These are phyloP conservation scores for Tylopilus subfusipes DNA, from an alignment of 768 basidiomycete species.

Conservation along the genomic window DNA sequence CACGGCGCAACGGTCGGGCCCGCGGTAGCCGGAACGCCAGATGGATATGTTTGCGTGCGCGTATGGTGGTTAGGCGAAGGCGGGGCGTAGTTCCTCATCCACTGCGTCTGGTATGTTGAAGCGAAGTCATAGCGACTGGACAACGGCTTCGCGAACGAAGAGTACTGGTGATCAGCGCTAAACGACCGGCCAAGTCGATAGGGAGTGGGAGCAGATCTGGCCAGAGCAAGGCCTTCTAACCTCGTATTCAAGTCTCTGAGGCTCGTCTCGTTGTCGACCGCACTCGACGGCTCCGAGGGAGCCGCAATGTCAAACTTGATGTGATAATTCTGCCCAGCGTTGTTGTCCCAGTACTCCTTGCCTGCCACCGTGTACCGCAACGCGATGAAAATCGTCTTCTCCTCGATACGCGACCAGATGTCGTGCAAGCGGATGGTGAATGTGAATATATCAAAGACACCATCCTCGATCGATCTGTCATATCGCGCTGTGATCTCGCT, in stretches of 20 bases:
- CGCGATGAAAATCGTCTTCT: conserved; percentile 78
- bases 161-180: conserved; percentile 25
- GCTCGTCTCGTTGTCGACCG: conserved; percentile 37
- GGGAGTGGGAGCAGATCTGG: conserved; percentile 19
- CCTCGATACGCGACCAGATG: conserved; percentile 70
- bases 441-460: conserved; percentile 64
- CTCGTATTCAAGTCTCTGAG: conserved; percentile 62
- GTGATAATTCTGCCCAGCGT: conserved; percentile 72
- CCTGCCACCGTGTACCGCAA: conserved; percentile 69
- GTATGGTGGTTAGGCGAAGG: conserved; percentile 19
- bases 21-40: conserved; percentile 37
- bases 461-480: conserved; percentile 37
- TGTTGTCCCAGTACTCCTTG: conserved; percentile 92
- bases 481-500: conserved; percentile 85
- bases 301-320: conserved; percentile 52
- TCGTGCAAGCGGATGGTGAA: conserved; percentile 80
- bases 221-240: conserved; percentile 60
- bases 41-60: conserved; percentile 50
- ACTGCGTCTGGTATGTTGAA: conserved; percentile 44
- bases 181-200: conserved; percentile 23
- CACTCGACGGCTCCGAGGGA: conserved; percentile 25
- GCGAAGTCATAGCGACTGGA: conserved; percentile 58
- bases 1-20: conserved; percentile 38
- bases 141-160: conserved; percentile 36
- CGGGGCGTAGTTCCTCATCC: conserved; percentile 2